Conservation (phyloP, 371 early-diverging fungal genomes). For the Mucor velutinosus region DNA sequence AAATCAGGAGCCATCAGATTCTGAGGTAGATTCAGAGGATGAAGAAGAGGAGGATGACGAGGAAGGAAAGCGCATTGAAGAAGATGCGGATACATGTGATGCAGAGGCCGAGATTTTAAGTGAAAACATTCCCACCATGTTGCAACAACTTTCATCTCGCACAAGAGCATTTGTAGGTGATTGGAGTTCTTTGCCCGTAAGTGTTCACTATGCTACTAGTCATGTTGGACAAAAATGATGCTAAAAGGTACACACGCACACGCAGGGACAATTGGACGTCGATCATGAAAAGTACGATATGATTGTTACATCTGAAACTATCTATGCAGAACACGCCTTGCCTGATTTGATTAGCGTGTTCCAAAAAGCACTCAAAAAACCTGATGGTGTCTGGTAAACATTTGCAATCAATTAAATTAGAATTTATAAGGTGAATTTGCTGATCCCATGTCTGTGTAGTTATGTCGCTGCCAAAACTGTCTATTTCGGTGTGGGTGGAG, state of each 20-base stretch:
- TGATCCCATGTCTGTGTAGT: constrained; percentile 31
- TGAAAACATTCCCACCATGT: constrained; percentile 42
- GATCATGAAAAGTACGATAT: constrained; percentile 74
- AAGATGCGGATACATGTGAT: constrained; percentile 47
- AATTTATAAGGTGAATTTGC: not conserved
- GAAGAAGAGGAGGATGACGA: constrained; percentile 61
- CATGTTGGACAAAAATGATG: not conserved
- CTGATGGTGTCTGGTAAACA: constrained; percentile 73
- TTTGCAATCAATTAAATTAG: not conserved
- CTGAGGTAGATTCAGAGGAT: constrained; percentile 14
- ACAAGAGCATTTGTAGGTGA: constrained; percentile 72
- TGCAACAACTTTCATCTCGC: constrained; percentile 41
- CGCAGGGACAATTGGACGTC: constrained; percentile 28
- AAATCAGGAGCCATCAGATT: constrained; percentile 30
- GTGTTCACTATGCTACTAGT: not conserved
- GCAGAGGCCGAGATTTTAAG: constrained; percentile 53
- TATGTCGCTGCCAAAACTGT: constrained; percentile 91
- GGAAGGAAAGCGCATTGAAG: constrained; percentile 47
- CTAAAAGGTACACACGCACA: not conserved
- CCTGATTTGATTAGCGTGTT: constrained; percentile 65
- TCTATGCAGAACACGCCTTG: constrained; percentile 77
- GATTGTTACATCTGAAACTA: constrained; percentile 92
- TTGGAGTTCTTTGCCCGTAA: constrained; percentile 63
- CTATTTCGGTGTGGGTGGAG: constrained; percentile 91
- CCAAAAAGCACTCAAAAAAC: constrained; percentile 62